Evolutionary conservation across 2,329 filamentous ascomycete genomes (phyloP), one percentile per base, ranked within the genome.

Genomic region (Mollisiaceae sp.): DNA sequence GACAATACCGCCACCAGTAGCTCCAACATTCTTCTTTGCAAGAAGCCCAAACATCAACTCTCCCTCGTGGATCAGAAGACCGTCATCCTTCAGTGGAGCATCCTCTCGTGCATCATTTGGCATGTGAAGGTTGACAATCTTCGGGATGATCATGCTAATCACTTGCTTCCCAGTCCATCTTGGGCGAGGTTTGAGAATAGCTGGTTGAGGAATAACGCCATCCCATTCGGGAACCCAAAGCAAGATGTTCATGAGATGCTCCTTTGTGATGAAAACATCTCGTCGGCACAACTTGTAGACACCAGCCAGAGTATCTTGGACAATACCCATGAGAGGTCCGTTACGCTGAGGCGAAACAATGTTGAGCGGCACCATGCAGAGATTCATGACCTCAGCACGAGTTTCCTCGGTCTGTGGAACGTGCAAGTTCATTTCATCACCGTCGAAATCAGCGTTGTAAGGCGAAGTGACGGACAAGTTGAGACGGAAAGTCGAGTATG

Each of bases 361-460:
- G 79, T 99, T 97, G 73, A 95, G 86, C 0, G 95, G 95, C n/a
- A 99, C 95, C 86, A 98, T 91, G 78, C 94, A 98, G 15, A 99
- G 86, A 77, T 98, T 91, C 78, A 89, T 92, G 72, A 99, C 88
- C 79, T 99, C 95, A 55, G 96, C 93, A 67, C 95, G 91, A 39
- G 96, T 96, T 79, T 99, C 96, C 76, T 99, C 94, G 43, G 92
- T 95, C 76, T 99, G 95, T 4, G 95, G 96, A 60, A 99, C 96
- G 86, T 99, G 95, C 81, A 99, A 88, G 77, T 99, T 99, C 95
- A 99, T 99, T 80, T 99, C 95, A 78, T 99, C 95, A 81, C 95
- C 95, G 76, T 99, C 95, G 81, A 99, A 99, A 91, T 99, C 95
- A 74, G 95, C 95, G 82, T 99, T 99, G 84, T 99, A 99, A 0